Percentiles rank a stretch among this genome's conserved stretches.
These are phyloP conservation scores for Suhomyces maxii DNA, from an alignment of 1,139 yeast genomes.

Conservation along the genomic window DNA sequence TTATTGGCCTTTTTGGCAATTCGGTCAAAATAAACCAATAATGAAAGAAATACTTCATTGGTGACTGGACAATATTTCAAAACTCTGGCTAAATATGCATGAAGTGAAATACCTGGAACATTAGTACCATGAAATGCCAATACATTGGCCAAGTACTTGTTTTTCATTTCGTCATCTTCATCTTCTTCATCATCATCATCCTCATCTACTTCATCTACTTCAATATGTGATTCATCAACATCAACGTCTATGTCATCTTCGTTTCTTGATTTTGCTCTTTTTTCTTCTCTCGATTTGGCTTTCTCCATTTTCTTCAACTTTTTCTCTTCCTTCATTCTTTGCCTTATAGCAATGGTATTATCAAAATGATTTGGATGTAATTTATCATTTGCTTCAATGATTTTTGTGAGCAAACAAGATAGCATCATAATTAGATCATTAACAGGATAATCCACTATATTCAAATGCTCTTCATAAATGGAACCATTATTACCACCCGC, in stretches of 20 bases:
- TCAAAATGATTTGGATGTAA: constrained; percentile 73
- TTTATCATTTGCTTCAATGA: constrained; percentile 89
- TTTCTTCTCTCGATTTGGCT: constrained; percentile 9
- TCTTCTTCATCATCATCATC: constrained; percentile 34
- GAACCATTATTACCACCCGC: constrained; percentile 4
- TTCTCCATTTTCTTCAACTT: constrained; percentile 27
- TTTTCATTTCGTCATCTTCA: constrained; percentile 48
- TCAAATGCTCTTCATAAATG: constrained; percentile 54
- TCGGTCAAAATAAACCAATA: constrained; percentile 90
- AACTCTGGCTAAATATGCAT: constrained; percentile 85
- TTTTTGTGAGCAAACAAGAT: constrained; percentile 78
- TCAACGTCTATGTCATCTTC: constrained; percentile 17
- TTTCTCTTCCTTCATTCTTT: constrained; percentile 42
- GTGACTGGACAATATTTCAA: constrained; percentile 97
- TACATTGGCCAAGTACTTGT: constrained; percentile 68
- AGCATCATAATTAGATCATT: constrained; percentile 81
- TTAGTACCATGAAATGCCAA: constrained; percentile 94
- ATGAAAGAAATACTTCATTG: constrained; percentile 87
- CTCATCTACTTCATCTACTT: constrained; percentile 13
- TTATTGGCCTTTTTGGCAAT: constrained; percentile 86
- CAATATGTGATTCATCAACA: constrained; percentile 10
- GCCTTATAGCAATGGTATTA: constrained; percentile 48
- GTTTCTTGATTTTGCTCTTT: constrained; percentile 17
- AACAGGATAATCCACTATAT: constrained; percentile 82
- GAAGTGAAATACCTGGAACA: constrained; percentile 89